Conservation (phyloP, 148 eudicot species). For the Suaeda aralocaspica region DNA sequence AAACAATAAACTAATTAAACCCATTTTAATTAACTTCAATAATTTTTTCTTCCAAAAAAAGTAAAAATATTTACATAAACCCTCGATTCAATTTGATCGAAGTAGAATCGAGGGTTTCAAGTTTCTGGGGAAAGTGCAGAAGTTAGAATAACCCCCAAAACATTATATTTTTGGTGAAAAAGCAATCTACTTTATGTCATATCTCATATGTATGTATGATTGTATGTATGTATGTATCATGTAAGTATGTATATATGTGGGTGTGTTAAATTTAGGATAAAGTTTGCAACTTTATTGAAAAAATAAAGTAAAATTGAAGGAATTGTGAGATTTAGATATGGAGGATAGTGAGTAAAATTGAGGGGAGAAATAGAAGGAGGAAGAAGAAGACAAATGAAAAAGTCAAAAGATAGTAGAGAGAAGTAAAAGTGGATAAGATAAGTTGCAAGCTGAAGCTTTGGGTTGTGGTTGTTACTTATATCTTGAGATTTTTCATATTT, state of each 20-base stretch:
- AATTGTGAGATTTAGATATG: background rate
- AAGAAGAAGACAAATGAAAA: slow-evolving; percentile 7
- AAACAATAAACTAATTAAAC: background rate
- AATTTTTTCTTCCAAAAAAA: background rate
- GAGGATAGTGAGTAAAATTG: background rate
- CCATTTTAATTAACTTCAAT: background rate
- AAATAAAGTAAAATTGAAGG: background rate
- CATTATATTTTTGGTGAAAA: background rate
- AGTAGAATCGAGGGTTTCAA: slow-evolving; percentile 8
- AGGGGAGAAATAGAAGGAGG: background rate
- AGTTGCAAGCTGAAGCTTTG: background rate
- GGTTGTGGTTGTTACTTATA: background rate
- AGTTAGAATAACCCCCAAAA: background rate
- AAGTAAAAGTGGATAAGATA: background rate
- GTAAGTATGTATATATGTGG: no score
- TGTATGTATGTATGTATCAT: no score
- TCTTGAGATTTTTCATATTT: background rate
- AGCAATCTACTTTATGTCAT: background rate
- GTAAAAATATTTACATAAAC: background rate
- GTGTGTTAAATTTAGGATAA: background rate
- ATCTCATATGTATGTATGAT: no score
- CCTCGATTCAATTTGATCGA: slow-evolving; percentile 9
- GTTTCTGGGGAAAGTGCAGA: background rate
- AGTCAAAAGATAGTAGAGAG: background rate
- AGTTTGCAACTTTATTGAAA: background rate